phyloP scores from a whole-genome alignment of 176 grass and related monocot genomes.

The Areca catechu region DNA sequence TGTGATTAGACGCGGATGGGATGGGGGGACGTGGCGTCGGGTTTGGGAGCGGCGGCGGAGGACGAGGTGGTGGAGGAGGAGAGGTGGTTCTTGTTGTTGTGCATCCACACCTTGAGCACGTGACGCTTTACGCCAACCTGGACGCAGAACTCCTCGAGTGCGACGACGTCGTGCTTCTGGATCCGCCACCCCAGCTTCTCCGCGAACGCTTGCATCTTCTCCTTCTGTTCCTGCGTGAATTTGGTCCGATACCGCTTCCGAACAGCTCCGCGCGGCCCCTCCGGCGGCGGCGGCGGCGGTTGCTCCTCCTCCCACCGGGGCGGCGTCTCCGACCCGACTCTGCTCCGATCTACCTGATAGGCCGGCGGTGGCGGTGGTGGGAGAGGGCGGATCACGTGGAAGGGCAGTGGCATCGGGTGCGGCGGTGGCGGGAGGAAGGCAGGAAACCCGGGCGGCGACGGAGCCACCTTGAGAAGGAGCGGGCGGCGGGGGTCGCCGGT shows the following conservation, averaged over 20 bases:
- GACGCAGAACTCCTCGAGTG: conserved; percentile 7
- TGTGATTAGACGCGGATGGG: background rate
- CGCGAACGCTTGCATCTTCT: conserved; percentile 14
- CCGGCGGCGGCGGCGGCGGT: background rate
- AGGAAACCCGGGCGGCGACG: background rate
- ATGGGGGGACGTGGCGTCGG: background rate
- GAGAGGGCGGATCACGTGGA: background rate
- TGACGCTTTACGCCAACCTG: background rate
- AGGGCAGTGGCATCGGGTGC: background rate
- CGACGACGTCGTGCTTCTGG: background rate
- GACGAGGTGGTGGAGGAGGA: background rate
- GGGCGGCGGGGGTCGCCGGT: background rate
- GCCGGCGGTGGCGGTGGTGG: background rate
- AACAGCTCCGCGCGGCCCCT: background rate
- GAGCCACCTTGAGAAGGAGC: background rate
- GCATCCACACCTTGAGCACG: too few species aligned
- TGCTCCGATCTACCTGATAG: background rate
- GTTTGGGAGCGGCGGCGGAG: background rate
- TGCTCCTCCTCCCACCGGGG: background rate
- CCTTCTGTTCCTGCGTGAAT: conserved; percentile 12
- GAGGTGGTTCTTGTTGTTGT: background rate
- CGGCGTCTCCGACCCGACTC: conserved; percentile 4
- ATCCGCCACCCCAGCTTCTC: too few species aligned
- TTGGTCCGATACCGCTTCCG: conserved; percentile 15
- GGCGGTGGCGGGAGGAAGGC: too few species aligned